Evolutionary conservation across 257 asterid genomes (phyloP).

Genomic region (Galeopsis tetrahit): DNA sequence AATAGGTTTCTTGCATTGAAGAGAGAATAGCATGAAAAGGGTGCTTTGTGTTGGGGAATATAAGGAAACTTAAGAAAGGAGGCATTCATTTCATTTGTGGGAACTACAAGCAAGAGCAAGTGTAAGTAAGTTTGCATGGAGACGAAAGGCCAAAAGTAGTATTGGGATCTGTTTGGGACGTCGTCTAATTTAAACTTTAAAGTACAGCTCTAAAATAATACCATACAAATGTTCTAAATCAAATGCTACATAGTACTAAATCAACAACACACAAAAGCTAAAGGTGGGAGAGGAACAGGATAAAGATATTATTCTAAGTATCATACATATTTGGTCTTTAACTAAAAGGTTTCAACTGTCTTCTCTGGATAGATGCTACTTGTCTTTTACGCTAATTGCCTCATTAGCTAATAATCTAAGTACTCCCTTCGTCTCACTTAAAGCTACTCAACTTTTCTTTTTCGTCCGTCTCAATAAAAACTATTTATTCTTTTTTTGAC

Average conservation of each 20-base stretch:
- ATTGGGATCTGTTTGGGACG: slow-evolving; percentile 37
- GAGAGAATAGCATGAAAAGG: slow-evolving; percentile 47
- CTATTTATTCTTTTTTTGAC: no score
- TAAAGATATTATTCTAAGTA: slow-evolving; percentile 39
- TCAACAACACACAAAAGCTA: slow-evolving; percentile 36
- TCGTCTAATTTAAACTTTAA: background rate
- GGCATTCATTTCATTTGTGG: slow-evolving; percentile 66
- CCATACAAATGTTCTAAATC: background rate
- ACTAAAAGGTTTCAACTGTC: slow-evolving; percentile 41
- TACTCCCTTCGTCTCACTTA: background rate
- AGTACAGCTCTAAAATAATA: slow-evolving; percentile 10
- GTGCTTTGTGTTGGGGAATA: slow-evolving; percentile 72
- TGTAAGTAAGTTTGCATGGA: slow-evolving; percentile 42
- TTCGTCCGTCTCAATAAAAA: no score
- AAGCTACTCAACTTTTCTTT: no score
- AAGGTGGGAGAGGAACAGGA: slow-evolving; percentile 34
- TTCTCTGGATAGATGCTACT: slow-evolving; percentile 31
- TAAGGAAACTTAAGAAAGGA: slow-evolving; percentile 75
- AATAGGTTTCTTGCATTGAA: slow-evolving; percentile 83
- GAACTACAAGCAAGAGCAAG: slow-evolving; percentile 73
- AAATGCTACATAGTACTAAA: background rate
- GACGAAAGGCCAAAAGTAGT: slow-evolving; percentile 47
- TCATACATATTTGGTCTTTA: slow-evolving; percentile 32
- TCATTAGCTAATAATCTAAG: background rate
- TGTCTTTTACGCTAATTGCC: slow-evolving; percentile 37